Base-by-base conservation (phyloP, 2,329 filamentous ascomycete species). In the Bimuria novae-zelandiae region DNA sequence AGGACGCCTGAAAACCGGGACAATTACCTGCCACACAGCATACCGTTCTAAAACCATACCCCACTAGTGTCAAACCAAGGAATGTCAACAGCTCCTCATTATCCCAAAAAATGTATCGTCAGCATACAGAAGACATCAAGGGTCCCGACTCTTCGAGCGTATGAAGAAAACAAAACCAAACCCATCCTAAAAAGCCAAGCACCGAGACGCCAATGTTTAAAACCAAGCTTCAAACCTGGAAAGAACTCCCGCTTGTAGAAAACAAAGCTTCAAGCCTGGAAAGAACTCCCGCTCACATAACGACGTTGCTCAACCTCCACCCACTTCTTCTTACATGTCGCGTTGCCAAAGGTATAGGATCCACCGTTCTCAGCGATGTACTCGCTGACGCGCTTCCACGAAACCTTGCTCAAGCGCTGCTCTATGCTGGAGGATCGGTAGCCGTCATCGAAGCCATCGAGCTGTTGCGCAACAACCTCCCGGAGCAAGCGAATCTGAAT, bases 241-340 rank as follows among this genome's bases (percentile, higher is more conserved):
- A 4, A 33, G 30, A 6, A 22, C 22, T 25, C 39, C 25, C 7
- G 30, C 30, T 21, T n/a, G n/a, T n/a, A n/a, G n/a, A n/a, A n/a
- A n/a, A n/a, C n/a, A n/a, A n/a, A n/a, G 7, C 19, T 12, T 33
- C 10, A 16, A 33, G 30, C 7, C 5, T 33, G 7, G n/a, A 12
- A 4, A 33, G 30, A 6, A 22, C 22, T 25, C 39, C 25, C 7
- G 30, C 30, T 21, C 4, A 4, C n/a, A 32, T 23, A 32, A 25
- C 17, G 23, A 21, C n/a, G 11, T 7, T 47, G 27, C 32, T 64
- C 48, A 11, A 65, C 23, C 65, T 84, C 79, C 14, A 75, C 69
- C 80, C 82, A 87, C 72, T 84, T 85, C 72, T 82, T 84, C 69
- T 85, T 84, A 62, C 82, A 85, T 0, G 84, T 86, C 2, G 82